phyloP scores from a whole-genome alignment of 352 stramenopile species.

The Phytopythium vexans region DNA sequence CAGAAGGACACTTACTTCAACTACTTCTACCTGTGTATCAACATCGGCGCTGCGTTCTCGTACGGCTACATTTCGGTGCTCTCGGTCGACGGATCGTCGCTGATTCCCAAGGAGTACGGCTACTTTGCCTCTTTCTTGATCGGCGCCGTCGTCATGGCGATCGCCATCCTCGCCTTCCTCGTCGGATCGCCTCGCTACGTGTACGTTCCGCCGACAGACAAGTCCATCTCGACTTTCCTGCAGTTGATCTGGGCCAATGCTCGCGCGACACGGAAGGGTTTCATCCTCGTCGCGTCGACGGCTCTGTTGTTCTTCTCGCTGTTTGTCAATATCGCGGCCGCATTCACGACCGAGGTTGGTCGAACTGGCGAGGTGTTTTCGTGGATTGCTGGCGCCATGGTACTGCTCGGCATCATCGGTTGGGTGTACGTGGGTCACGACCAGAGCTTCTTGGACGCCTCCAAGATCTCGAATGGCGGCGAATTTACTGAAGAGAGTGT shows the following conservation, averaged over 20 bases:
- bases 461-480: slow-evolving; percentile 32
- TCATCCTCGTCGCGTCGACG: slow-evolving; percentile 22
- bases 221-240: slow-evolving; percentile 38
- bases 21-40: slow-evolving; percentile 83
- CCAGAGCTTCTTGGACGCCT: slow-evolving; percentile 34
- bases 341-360: slow-evolving; percentile 27
- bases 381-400: slow-evolving; percentile 26
- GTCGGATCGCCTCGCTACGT: slow-evolving; percentile 40
- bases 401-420: slow-evolving; percentile 29
- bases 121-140: slow-evolving; percentile 75
- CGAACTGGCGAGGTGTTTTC: slow-evolving; percentile 27
- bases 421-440: slow-evolving; percentile 42
- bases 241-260: slow-evolving; percentile 18
- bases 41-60: slow-evolving; percentile 62
- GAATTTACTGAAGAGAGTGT: slow-evolving; percentile 29
- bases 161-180: slow-evolving; percentile 35
- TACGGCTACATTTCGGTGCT: slow-evolving; percentile 74
- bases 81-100: slow-evolving; percentile 56
- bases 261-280: slow-evolving; percentile 13
- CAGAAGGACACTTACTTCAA: slow-evolving; percentile 70
- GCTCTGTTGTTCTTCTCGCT: slow-evolving; percentile 26
- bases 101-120: slow-evolving; percentile 60
- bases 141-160: slow-evolving; percentile 30
- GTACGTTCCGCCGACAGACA: slow-evolving; percentile 23
- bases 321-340: slow-evolving; percentile 38